Evolutionary conservation across 2,329 filamentous ascomycete genomes (phyloP).

Genomic region (Aspergillus jensenii): DNA sequence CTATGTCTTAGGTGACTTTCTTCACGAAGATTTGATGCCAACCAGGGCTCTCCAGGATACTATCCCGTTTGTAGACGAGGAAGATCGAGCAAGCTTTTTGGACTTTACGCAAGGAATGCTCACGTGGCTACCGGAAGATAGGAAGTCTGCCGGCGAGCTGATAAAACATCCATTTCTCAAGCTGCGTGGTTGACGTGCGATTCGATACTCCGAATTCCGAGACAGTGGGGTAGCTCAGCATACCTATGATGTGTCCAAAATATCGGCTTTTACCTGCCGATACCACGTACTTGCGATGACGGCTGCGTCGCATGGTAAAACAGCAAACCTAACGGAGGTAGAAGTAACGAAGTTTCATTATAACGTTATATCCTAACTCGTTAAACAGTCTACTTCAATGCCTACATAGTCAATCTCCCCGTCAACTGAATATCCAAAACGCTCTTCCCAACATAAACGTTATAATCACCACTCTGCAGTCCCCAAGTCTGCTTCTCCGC

Average conservation of each 20-base stretch:
- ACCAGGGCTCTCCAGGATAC: slow-evolving; percentile 23
- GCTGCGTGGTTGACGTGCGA: not conserved
- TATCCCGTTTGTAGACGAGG: slow-evolving; percentile 24
- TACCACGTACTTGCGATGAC: no score
- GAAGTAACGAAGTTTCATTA: no score
- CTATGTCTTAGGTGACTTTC: slow-evolving; percentile 22
- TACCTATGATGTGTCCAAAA: no score
- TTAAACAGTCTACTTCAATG: no score
- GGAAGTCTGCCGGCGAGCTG: slow-evolving; percentile 36
- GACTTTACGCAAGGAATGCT: slow-evolving; percentile 37
- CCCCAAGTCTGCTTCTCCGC: not conserved
- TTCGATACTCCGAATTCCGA: no score
- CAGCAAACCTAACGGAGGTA: no score
- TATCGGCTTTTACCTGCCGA: no score
- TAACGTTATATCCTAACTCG: no score
- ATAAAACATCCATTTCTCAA: slow-evolving; percentile 37
- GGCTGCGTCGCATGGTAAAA: no score
- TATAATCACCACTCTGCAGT: not conserved
- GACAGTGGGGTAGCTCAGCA: no score
- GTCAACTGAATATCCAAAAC: not conserved
- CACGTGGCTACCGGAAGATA: slow-evolving; percentile 35
- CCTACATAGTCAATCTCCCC: not conserved
- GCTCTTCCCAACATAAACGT: not conserved
- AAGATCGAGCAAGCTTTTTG: slow-evolving; percentile 33
- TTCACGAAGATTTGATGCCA: slow-evolving; percentile 23